Evolutionary conservation across 116 monocot species (phyloP).

Genomic region (Zostera marina): DNA sequence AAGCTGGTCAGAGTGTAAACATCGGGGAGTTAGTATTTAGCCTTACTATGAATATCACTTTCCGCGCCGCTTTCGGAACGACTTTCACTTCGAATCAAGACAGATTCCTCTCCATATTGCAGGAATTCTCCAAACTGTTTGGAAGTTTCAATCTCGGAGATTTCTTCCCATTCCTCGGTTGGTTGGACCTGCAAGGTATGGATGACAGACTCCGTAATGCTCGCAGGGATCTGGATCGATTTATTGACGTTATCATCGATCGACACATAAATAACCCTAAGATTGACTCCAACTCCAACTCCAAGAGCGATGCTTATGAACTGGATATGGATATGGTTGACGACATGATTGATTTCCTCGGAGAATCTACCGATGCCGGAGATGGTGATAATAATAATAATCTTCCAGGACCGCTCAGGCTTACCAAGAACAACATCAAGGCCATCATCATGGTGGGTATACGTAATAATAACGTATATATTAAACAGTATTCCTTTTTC

Average conservation of each 20-base stretch:
- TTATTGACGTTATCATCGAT: slow-evolving; percentile 54
- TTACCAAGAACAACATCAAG: slow-evolving; percentile 26
- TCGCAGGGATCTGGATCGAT: slow-evolving; percentile 23
- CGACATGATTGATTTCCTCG: slow-evolving; percentile 42
- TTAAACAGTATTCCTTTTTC: not conserved
- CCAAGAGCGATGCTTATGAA: slow-evolving; percentile 8
- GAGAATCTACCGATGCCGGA: slow-evolving; percentile 1
- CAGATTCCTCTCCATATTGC: slow-evolving; percentile 44
- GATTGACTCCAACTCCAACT: not conserved
- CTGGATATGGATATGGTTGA: slow-evolving; percentile 62
- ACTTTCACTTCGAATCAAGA: slow-evolving; percentile 17
- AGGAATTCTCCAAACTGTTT: slow-evolving; percentile 47
- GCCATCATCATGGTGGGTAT: slow-evolving; percentile 33
- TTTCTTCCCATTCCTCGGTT: slow-evolving; percentile 5
- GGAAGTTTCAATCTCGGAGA: slow-evolving; percentile 3
- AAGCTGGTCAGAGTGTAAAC: slow-evolving; percentile 9
- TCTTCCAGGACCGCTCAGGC: slow-evolving; percentile 11
- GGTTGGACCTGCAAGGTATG: slow-evolving; percentile 41
- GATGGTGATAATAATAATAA: slow-evolving; percentile 2
- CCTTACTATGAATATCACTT: slow-evolving; percentile 45
- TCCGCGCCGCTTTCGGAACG: slow-evolving; percentile 53
- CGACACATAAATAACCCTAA: slow-evolving; percentile 31
- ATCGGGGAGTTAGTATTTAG: slow-evolving; percentile 39
- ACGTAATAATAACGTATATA: not conserved
- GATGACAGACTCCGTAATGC: slow-evolving; percentile 24